Percentiles rank a stretch among this genome's conserved stretches.
Evolutionary conservation across 352 stramenopile genomes (phyloP).

Genomic region (Discostella stelligera): DNA sequence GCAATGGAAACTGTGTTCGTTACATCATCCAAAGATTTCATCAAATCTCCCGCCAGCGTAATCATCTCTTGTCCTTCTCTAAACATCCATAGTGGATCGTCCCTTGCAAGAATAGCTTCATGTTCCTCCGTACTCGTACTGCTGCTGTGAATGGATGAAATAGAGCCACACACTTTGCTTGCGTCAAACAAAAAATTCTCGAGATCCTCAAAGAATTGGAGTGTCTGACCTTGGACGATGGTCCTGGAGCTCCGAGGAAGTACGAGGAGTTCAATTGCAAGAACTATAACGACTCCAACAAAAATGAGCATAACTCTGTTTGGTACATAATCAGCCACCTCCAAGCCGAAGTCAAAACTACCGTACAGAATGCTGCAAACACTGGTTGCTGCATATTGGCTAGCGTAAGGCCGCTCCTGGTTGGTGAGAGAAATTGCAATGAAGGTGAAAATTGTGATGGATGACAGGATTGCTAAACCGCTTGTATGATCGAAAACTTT

Average conservation of each 20-base stretch:
- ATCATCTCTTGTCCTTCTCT: conserved; percentile 27
- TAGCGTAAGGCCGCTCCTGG: conserved; percentile 50
- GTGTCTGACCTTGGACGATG: conserved; percentile 42
- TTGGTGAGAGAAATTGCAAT: conserved; percentile 48
- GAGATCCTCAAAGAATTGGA: conserved; percentile 55
- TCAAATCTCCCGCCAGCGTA: conserved; percentile 3
- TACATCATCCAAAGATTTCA: background rate
- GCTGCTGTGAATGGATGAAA: conserved; percentile 29
- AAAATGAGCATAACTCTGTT: conserved; percentile 61
- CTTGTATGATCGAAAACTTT: conserved; percentile 14
- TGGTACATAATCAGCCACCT: conserved; percentile 56
- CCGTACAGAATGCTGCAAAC: conserved; percentile 42
- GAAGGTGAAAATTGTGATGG: conserved; percentile 55
- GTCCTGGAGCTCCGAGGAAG: conserved; percentile 46
- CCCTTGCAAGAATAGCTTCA: background rate
- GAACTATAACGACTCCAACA: conserved; percentile 51
- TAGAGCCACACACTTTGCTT: conserved; percentile 26
- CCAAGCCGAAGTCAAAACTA: conserved; percentile 44
- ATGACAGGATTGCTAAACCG: conserved; percentile 32
- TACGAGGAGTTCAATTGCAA: conserved; percentile 53
- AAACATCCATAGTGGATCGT: conserved; percentile 46
- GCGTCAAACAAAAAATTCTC: conserved; percentile 41
- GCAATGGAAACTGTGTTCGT: conserved; percentile 30
- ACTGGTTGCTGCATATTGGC: conserved; percentile 21
- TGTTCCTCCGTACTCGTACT: conserved; percentile 10